Evolutionary conservation across 1,284 basidiomycete species (phyloP).

Genomic region (Apiotrichum veenhuisii): DNA sequence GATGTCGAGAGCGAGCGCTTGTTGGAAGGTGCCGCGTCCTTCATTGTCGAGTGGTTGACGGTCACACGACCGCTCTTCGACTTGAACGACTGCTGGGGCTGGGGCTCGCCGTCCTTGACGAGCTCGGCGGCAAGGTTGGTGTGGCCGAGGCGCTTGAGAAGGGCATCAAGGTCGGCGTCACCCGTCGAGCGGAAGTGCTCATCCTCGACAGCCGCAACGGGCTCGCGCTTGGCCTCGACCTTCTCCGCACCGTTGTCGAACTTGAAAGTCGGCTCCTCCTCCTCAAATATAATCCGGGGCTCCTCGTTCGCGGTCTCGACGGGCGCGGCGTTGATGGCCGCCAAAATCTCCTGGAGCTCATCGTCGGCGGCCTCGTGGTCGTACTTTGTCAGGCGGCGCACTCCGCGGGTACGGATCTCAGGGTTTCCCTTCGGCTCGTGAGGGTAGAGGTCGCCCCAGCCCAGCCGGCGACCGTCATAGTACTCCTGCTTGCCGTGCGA

Average conservation of each 20-base stretch:
- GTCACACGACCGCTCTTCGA: neutral
- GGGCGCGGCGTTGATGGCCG: neutral
- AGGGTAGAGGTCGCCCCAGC: conserved; percentile 94
- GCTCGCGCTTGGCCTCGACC: neutral
- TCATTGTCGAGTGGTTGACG: neutral
- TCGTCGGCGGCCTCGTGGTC: conserved; percentile 12
- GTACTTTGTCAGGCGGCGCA: conserved; percentile 32
- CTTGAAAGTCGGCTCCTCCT: neutral
- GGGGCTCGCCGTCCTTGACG: neutral
- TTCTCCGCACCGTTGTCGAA: neutral
- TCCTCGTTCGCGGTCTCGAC: neutral
- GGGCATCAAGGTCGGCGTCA: conserved; percentile 6
- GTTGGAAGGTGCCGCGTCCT: neutral
- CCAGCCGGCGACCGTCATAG: conserved; percentile 89
- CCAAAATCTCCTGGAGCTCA: neutral
- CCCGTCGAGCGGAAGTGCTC: conserved; percentile 4
- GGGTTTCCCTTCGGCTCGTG: conserved; percentile 71
- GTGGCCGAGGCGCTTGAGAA: conserved; percentile 1
- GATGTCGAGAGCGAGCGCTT: conserved; percentile 3
- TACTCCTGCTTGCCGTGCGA: conserved; percentile 91
- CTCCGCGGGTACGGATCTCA: conserved; percentile 56
- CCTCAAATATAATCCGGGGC: neutral
- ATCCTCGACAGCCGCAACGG: neutral
- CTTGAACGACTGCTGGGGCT: neutral
- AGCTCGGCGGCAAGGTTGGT: conserved; percentile 1